phyloP scores from a whole-genome alignment of 768 basidiomycete species.

The Xerocomellus chrysenteron region DNA sequence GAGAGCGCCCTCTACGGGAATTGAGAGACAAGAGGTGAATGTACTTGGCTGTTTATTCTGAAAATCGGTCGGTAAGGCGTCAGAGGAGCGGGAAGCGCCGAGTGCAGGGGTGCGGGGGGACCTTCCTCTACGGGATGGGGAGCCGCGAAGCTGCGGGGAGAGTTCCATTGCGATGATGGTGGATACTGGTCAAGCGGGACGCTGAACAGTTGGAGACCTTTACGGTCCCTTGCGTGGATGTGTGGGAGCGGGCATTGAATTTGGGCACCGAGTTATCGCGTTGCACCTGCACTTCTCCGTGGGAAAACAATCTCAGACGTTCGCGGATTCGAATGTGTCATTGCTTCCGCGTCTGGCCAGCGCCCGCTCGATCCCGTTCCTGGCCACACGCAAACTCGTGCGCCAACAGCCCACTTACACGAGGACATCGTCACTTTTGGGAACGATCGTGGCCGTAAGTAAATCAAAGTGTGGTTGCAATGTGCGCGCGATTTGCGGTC shows the following conservation, averaged over 20 bases:
- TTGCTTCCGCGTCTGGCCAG: conserved; percentile 35
- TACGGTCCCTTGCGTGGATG: conserved; percentile 32
- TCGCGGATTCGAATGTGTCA: conserved; percentile 35
- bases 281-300: conserved; percentile 34
- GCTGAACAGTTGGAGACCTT: conserved; percentile 1
- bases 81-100: conserved; percentile 40
- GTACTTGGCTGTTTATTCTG: conserved; percentile 47
- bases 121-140: conserved; percentile 62
- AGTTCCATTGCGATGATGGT: conserved; percentile 36
- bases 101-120: conserved; percentile 55
- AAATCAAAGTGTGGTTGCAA: background rate
- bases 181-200: conserved; percentile 34
- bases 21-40: conserved; percentile 68
- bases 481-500: background rate
- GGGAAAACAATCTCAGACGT: conserved; percentile 28
- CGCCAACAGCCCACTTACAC: conserved; percentile 15
- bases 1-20: conserved; percentile 72
- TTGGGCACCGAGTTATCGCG: conserved; percentile 42
- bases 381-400: conserved; percentile 1
- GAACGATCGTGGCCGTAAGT: background rate
- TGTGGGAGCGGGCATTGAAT: conserved; percentile 42
- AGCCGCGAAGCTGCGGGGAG: conserved; percentile 52
- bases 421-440: background rate
- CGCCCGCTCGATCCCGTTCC: conserved; percentile 25
- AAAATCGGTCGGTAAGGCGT: conserved; percentile 51